Percentiles rank a stretch among this genome's conserved stretches.
Evolutionary conservation across 2,329 filamentous ascomycete genomes (phyloP).

Genomic region (Plenodomus lindquistii): DNA sequence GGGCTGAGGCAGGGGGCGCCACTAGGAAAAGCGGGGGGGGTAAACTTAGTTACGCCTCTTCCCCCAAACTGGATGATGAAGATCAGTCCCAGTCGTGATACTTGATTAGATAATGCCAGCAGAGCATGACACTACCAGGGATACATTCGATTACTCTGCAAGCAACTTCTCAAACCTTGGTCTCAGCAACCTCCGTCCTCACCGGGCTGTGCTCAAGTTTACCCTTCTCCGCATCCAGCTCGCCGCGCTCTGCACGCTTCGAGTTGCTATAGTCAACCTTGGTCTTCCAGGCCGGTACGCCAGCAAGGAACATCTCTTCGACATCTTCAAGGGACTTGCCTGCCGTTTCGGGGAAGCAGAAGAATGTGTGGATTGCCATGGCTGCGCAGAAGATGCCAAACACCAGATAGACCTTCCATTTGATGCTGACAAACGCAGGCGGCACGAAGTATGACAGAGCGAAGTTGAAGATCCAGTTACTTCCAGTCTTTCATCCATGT

Average conservation of each 20-base stretch:
- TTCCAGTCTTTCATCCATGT: no score
- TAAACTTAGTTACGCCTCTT: no score
- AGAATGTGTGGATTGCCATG: conserved; percentile 70
- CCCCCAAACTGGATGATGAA: no score
- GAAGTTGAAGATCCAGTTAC: conserved; percentile 66
- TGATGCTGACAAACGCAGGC: conserved; percentile 61
- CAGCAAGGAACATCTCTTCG: conserved; percentile 68
- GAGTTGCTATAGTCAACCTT: conserved; percentile 29
- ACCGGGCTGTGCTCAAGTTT: conserved; percentile 21
- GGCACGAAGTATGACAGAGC: conserved; percentile 60
- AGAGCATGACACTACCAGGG: no score
- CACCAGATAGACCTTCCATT: conserved; percentile 70
- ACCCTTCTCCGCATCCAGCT: conserved; percentile 31
- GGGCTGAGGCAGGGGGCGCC: no score
- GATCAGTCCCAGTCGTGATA: no score
- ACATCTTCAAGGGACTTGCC: conserved; percentile 78
- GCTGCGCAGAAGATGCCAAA: conserved; percentile 73
- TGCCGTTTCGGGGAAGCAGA: conserved; percentile 69
- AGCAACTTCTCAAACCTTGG: conserved; percentile 7
- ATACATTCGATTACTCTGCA: no score
- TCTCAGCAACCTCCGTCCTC: conserved; percentile 23
- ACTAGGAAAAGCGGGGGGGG: no score
- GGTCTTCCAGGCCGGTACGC: conserved; percentile 62
- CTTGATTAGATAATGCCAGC: no score
- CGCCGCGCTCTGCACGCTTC: conserved; percentile 27